Evolutionary conservation across 2,329 filamentous ascomycete genomes (phyloP).

Genomic region (Talaromyces pinophilus): DNA sequence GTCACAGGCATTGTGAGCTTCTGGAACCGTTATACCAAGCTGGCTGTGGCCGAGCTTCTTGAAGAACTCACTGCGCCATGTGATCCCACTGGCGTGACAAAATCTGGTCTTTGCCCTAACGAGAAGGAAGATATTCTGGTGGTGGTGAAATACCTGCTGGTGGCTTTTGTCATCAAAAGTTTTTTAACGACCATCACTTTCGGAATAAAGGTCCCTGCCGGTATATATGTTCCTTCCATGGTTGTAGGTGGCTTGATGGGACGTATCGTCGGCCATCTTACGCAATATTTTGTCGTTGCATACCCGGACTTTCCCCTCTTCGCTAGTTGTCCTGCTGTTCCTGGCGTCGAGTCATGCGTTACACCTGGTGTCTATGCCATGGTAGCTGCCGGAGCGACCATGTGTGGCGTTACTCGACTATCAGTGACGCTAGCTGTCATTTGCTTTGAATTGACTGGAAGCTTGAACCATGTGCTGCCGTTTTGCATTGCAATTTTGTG

Average conservation of each 20-base stretch:
- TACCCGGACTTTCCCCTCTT: conserved; percentile 74
- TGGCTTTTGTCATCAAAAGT: conserved; percentile 87
- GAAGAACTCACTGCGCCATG: conserved; percentile 91
- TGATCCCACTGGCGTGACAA: conserved; percentile 62
- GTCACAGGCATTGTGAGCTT: conserved; percentile 83
- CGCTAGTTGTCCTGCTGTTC: conserved; percentile 67
- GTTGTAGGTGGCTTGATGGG: conserved; percentile 93
- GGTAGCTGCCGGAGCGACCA: conserved; percentile 91
- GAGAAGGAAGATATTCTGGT: conserved; percentile 72
- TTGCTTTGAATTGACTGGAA: conserved; percentile 92
- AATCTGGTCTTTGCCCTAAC: conserved; percentile 75
- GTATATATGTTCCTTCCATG: conserved; percentile 98
- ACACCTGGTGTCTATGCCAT: conserved; percentile 96
- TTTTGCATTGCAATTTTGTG: conserved; percentile 91
- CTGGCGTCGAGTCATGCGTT: conserved; percentile 75
- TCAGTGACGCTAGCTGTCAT: conserved; percentile 95
- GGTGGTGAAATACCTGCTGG: conserved; percentile 69
- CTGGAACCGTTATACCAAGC: conserved; percentile 88
- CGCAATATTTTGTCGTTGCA: conserved; percentile 76
- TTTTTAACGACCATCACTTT: conserved; percentile 88
- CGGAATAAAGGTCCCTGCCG: conserved; percentile 92
- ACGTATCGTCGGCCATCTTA: conserved; percentile 78
- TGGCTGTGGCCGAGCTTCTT: conserved; percentile 86
- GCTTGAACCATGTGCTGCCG: conserved; percentile 89
- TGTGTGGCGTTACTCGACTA: conserved; percentile 94